Base-by-base conservation (phyloP, 768 basidiomycete species). In the Lactifluus rugatus region DNA sequence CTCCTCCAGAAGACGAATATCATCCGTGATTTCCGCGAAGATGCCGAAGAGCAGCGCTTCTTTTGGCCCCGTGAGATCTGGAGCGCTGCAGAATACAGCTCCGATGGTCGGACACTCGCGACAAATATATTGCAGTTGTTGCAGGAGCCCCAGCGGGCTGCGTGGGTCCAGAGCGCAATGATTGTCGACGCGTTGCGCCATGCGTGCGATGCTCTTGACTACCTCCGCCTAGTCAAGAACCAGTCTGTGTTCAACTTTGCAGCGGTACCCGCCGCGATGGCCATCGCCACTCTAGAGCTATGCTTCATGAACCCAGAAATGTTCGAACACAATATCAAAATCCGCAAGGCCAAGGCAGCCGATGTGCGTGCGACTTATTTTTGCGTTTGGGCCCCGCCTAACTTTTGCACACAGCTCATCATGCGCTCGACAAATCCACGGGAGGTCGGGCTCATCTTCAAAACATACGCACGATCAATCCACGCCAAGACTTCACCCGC, bases 1-100 rank as follows among this genome's bases (percentile, higher is more conserved):
- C 75, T 97, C 46, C 81, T 99, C 11, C 95, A 99, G 71, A 99
- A 99, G 74, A 96, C 93, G 26, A 99, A 99, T 71, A 96, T 99
- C 71, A 90, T 93, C 54, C 89, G 95, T 58, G 95, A 99, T 71
- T 90, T 82, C 74, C 82, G 87, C 46, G 95, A 99, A 71, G 95
- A 99, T 70, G 78, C 83, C 14, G 86, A 94, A 44, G 79, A 94
- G 25, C 75, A 77, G 8, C 81, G 95, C 44, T 87, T 80, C 67
- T 98, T 97, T 78, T 99, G 96, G 94, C 95, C 95, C 0, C 79
- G 78, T 48, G 93, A 93, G 69, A 91, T 99, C 46, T 98, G 92
- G 92, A 83, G 78, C 5, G 47, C 64, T 28, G 65, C 66, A 13
- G 76, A 76, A 56, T 86, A 87, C 62, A 85, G 84, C 44, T 55